phyloP scores from a whole-genome alignment of 176 grass and related monocot species.

The Triticum aestivum region DNA sequence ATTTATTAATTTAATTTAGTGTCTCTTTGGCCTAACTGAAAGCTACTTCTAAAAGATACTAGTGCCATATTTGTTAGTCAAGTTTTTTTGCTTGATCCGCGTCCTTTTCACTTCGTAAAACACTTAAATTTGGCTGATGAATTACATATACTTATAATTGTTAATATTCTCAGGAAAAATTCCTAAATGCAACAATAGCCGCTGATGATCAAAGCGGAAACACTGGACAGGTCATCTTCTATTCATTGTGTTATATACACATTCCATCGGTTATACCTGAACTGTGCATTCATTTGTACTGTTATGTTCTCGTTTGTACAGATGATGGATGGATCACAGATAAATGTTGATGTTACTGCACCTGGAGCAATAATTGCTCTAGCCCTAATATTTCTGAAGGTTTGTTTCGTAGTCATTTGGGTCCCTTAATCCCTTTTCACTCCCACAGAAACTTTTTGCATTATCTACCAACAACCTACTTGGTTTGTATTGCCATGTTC shows the following conservation, averaged over 20 bases:
- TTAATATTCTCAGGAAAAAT: conserved; percentile 59
- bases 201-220: conserved; percentile 60
- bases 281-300: conserved; percentile 24
- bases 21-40: neutral
- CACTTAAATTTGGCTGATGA: neutral
- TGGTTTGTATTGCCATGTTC: conserved; percentile 22
- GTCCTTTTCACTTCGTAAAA: neutral
- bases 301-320: conserved; percentile 37
- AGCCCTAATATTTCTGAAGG: conserved; percentile 90
- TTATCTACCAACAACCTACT: conserved; percentile 14
- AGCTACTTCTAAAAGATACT: conserved; percentile 1
- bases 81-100: conserved; percentile 14
- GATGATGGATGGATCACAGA: conserved; percentile 84
- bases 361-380: conserved; percentile 98
- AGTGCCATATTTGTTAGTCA: conserved; percentile 3
- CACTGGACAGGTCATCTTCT: conserved; percentile 61
- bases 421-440: conserved; percentile 10
- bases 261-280: conserved; percentile 16
- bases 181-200: conserved; percentile 33
- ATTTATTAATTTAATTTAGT: neutral
- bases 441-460: neutral
- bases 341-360: conserved; percentile 97
- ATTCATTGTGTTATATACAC: conserved; percentile 15
- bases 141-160: conserved; percentile 16
- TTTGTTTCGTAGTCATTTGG: conserved; percentile 22